Base-by-base conservation (phyloP, 495 filamentous ascomycete genomes). In the Opeltia flavorubescens region DNA sequence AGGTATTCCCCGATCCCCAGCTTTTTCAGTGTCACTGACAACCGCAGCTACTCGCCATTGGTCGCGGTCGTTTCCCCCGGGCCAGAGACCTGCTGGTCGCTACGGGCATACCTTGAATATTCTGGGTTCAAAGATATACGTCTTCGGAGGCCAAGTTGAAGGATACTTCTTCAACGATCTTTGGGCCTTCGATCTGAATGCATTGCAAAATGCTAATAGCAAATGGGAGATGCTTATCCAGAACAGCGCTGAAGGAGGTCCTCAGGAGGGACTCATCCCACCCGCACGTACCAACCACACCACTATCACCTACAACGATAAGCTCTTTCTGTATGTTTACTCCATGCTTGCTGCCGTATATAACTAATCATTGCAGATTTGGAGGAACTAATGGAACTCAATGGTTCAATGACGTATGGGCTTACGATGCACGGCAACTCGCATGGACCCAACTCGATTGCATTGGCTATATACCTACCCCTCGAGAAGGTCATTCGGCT, bases 381-480 rank as follows among this genome's bases (percentile, higher is more conserved):
- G 93, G 93, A 49, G 93, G 93, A 38, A 96, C 93, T 0, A 95
- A 96, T 55, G 88, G 89, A 34, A 71, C 84, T 18, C 74, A 80
- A 48, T 96, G 93, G 93, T 99, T 95, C 64, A 99, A 95, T 58
- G 93, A 99, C 57, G 93, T 99, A 20, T 99, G 93, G 93, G 80
- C 76, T 17, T 99, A 88, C 55, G 89, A 96, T 55, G 86, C 86
- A 1, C 72, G 80, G 47, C 67, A 74, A 24, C 91, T 94, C 55
- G 60, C 66, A 42, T 99, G 93, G 93, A 67, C 77, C 2, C 79
- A 88, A 54, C 71, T 93, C 33, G 89, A 96, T 53, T 99, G 91
- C 60, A 95, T 95, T 40, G 93, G 93, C 6, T 96, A 94, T 57
- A 95, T 99, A 40, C 93, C 93, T 2, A 81, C 81, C 0, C 79